Evolutionary conservation across 23 red algal species (phyloP).

Genomic region (Gracilaria caudata): DNA sequence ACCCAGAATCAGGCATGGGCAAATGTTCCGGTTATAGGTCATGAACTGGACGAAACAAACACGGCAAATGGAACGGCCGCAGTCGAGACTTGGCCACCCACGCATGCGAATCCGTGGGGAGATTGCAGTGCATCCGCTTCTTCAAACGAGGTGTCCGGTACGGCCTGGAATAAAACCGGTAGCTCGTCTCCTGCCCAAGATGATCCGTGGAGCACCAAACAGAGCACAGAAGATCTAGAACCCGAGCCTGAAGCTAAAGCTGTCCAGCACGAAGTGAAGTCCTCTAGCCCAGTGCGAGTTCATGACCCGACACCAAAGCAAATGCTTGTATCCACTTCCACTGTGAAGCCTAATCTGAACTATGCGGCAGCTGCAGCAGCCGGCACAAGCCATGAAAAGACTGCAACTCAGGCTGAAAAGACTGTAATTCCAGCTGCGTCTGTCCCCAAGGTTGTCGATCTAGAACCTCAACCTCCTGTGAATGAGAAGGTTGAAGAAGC

Average conservation of each 20-base stretch:
- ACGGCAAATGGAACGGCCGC: not conserved
- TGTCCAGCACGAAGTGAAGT: conserved; percentile 11
- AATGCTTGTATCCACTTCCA: not conserved
- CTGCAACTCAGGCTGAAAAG: conserved; percentile 12
- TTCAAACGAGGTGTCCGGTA: not conserved
- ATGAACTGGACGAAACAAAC: not conserved
- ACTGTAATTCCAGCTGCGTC: not conserved
- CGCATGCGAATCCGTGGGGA: not conserved
- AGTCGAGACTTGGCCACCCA: not conserved
- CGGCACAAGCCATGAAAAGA: conserved; percentile 68
- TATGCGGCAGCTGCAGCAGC: conserved; percentile 67
- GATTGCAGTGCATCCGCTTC: not conserved
- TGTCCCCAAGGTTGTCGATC: conserved; percentile 9
- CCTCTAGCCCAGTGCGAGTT: conserved; percentile 26
- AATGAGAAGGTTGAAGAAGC: not conserved
- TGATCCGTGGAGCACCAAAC: not conserved
- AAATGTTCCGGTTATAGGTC: not conserved
- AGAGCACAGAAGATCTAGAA: not conserved
- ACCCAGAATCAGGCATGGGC: not conserved
- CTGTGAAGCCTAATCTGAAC: conserved; percentile 50
- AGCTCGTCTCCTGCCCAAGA: not conserved
- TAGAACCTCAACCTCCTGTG: not conserved
- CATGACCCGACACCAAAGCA: not conserved
- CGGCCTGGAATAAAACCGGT: conserved; percentile 1
- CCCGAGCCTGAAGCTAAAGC: conserved; percentile 10